These are phyloP conservation scores for Fomitopsis palustris DNA, from an alignment of 1,284 basidiomycete genomes.

Conservation along the genomic window DNA sequence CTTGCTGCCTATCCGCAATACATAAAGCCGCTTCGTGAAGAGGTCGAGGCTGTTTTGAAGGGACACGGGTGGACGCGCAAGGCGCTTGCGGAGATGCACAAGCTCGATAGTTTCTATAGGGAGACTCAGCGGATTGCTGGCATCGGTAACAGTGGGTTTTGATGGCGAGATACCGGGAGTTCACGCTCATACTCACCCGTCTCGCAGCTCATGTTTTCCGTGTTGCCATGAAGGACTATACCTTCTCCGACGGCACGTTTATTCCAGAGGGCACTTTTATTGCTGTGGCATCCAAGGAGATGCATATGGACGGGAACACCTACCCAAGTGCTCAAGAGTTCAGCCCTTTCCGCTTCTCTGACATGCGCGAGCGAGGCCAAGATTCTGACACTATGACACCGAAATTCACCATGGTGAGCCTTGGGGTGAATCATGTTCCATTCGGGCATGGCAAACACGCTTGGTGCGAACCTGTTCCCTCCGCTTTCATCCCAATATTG, in stretches of 20 bases:
- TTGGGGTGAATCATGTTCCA: constrained; percentile 17
- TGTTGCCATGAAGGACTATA: constrained; percentile 32
- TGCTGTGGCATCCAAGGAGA: constrained; percentile 18
- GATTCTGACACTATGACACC: constrained; percentile 9
- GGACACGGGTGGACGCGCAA: constrained; percentile 39
- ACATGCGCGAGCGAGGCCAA: constrained; percentile 12
- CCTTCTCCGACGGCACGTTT: constrained; percentile 39
- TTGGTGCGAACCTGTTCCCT: constrained; percentile 18
- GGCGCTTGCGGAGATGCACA: constrained; percentile 36
- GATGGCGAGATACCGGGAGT: not conserved
- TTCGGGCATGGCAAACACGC: constrained; percentile 22
- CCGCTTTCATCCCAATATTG: constrained; percentile 16
- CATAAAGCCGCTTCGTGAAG: constrained; percentile 36
- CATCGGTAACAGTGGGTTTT: not conserved
- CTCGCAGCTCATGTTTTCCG: not conserved
- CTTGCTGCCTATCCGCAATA: constrained; percentile 37
- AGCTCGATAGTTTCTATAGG: constrained; percentile 46
- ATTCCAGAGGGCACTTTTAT: constrained; percentile 36
- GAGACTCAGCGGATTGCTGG: constrained; percentile 32
- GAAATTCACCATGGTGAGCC: constrained; percentile 21
- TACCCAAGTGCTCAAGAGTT: constrained; percentile 10
- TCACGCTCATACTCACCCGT: not conserved
- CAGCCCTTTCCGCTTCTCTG: constrained; percentile 2
- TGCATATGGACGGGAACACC: constrained; percentile 8
- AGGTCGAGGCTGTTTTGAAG: constrained; percentile 30